Evolutionary conservation across 306 rosid species (phyloP).

Genomic region (Dryas octopetala): DNA sequence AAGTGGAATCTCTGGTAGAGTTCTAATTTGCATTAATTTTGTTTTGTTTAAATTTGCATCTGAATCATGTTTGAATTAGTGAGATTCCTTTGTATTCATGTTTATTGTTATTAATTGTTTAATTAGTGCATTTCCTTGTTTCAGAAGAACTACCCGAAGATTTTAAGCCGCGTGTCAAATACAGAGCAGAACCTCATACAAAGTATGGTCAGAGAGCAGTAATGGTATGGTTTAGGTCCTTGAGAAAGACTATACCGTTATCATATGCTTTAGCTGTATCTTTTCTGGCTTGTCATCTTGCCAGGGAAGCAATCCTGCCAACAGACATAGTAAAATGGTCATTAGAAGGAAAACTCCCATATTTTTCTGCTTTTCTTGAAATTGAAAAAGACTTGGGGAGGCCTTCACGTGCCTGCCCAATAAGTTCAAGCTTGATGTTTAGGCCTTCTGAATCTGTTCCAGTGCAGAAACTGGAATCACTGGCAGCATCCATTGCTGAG

Average conservation of each 20-base stretch:
- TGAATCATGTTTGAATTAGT: neutral
- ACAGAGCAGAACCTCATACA: constrained; percentile 54
- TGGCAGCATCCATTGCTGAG: constrained; percentile 70
- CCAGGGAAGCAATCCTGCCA: constrained; percentile 74
- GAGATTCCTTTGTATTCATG: neutral
- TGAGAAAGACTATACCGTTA: constrained; percentile 65
- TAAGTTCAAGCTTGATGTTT: constrained; percentile 67
- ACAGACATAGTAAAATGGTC: constrained; percentile 81
- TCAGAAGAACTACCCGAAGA: constrained; percentile 48
- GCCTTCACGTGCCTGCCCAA: constrained; percentile 69
- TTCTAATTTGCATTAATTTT: neutral
- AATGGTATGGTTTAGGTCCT: constrained; percentile 60
- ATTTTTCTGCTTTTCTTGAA: constrained; percentile 73
- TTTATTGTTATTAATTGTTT: constrained; percentile 23
- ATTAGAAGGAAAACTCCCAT: constrained; percentile 81
- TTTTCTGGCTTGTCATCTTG: constrained; percentile 76
- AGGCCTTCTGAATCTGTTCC: constrained; percentile 63
- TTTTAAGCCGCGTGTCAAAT: constrained; percentile 30
- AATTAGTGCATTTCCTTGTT: constrained; percentile 32
- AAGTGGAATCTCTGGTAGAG: neutral
- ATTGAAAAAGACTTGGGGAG: constrained; percentile 62
- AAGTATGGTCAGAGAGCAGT: constrained; percentile 58
- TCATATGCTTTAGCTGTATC: constrained; percentile 59
- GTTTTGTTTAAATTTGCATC: neutral
- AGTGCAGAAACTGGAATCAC: constrained; percentile 61